Conservation (phyloP, 495 filamentous ascomycete genomes). For the Trichocladium uniseriatum region DNA sequence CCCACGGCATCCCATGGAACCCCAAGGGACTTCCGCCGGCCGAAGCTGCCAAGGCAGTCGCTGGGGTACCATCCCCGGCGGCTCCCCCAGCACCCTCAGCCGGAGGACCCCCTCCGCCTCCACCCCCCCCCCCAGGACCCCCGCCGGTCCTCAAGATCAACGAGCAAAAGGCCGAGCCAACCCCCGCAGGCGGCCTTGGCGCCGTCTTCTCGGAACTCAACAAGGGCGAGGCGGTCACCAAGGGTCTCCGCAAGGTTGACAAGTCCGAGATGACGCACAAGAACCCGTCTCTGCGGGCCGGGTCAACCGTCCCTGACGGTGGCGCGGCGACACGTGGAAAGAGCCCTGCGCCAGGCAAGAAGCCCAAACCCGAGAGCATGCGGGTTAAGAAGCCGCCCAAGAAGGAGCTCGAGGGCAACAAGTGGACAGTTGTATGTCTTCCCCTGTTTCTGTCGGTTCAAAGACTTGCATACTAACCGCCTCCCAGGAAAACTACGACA, state of each 20-base stretch:
- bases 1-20: slow-evolving; percentile 81
- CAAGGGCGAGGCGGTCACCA: slow-evolving; percentile 75
- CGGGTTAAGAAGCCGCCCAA: slow-evolving; percentile 83
- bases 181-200: slow-evolving; percentile 48
- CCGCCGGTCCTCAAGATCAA: slow-evolving; percentile 43
- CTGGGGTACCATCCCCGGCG: slow-evolving; percentile 25
- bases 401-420: slow-evolving; percentile 89
- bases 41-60: slow-evolving; percentile 50
- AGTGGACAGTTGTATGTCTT: slow-evolving; percentile 69
- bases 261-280: slow-evolving; percentile 95
- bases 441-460: not conserved
- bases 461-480: no score
- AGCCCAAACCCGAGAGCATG: slow-evolving; percentile 92
- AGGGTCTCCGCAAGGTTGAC: slow-evolving; percentile 84
- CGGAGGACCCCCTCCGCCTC: slow-evolving; percentile 54
- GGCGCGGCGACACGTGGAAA: slow-evolving; percentile 54
- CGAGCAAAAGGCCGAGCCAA: slow-evolving; percentile 28
- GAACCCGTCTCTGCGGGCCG: slow-evolving; percentile 80
- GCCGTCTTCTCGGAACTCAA: slow-evolving; percentile 89
- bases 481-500: slow-evolving; percentile 81
- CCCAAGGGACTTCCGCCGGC: slow-evolving; percentile 63
- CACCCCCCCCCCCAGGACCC: slow-evolving; percentile 62
- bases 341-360: slow-evolving; percentile 76
- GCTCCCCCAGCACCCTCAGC: slow-evolving; percentile 33
- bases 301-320: slow-evolving; percentile 55